Evolutionary conservation across 148 eudicot species (phyloP).

Genomic region (Fagopyrum esculentum): DNA sequence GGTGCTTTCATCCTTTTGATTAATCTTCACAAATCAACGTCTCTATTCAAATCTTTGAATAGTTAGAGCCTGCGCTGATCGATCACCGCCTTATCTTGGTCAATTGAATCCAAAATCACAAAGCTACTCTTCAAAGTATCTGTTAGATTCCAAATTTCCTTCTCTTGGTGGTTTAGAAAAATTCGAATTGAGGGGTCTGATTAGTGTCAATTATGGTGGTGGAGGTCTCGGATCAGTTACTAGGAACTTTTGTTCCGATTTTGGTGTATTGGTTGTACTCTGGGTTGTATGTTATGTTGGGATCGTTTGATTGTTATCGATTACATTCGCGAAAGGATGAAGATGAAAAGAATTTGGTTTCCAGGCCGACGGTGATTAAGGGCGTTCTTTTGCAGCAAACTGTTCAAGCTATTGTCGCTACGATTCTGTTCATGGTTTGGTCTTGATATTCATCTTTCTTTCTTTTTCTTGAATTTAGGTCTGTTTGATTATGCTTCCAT

Average conservation of each 20-base stretch:
- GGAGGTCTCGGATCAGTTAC: slow-evolving; percentile 55
- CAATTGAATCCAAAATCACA: background rate
- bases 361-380: slow-evolving; percentile 53
- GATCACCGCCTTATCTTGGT: background rate
- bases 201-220: slow-evolving; percentile 23
- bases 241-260: slow-evolving; percentile 76
- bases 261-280: slow-evolving; percentile 82
- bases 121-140: background rate
- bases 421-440: slow-evolving; percentile 56
- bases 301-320: slow-evolving; percentile 46
- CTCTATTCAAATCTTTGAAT: background rate
- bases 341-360: slow-evolving; percentile 72
- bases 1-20: background rate
- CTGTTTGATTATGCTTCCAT: background rate
- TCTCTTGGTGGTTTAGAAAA: background rate
- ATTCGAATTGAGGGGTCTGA: background rate
- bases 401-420: slow-evolving; percentile 69
- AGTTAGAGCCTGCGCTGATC: background rate
- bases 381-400: slow-evolving; percentile 80
- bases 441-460: background rate
- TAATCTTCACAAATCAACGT: background rate
- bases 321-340: slow-evolving; percentile 68
- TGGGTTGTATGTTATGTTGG: slow-evolving; percentile 48
- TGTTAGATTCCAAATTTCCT: background rate
- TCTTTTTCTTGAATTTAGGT: background rate